A percentile compares a stretch with the other conserved stretches of the same genome.
phyloP scores from a whole-genome alignment of 2,329 filamentous ascomycete genomes.

The Blastomyces emzantsi region DNA sequence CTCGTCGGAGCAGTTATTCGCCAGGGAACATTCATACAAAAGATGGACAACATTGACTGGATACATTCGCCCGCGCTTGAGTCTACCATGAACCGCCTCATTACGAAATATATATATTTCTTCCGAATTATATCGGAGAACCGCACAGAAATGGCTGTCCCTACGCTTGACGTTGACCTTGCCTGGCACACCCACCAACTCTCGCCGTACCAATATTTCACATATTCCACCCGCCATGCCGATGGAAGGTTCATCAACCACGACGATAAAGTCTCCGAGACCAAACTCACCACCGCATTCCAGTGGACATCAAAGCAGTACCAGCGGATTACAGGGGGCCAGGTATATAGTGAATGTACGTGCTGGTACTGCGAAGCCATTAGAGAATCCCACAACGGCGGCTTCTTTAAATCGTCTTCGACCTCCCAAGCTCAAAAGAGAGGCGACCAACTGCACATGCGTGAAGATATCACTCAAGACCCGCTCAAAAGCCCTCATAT shows the following conservation, averaged over 20 bases:
- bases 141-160: conserved; percentile 27
- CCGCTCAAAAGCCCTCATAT: conserved; percentile 58
- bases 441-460: conserved; percentile 39
- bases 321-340: conserved; percentile 51
- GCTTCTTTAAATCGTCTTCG: conserved; percentile 35
- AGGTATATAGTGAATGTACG: conserved; percentile 66
- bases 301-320: conserved; percentile 65
- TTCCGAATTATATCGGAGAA: conserved; percentile 34
- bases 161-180: conserved; percentile 31
- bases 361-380: conserved; percentile 79
- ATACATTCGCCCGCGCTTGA: conserved; percentile 58
- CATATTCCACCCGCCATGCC: conserved; percentile 43
- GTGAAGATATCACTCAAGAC: conserved; percentile 37
- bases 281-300: conserved; percentile 54
- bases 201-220: conserved; percentile 53
- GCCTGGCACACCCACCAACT: conserved; percentile 66
- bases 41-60: conserved; percentile 73
- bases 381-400: conserved; percentile 45
- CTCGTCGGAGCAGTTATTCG: conserved; percentile 36
- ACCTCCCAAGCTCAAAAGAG: conserved; percentile 45
- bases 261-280: conserved; percentile 72
- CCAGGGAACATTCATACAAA: conserved; percentile 36
- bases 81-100: conserved; percentile 55
- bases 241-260: conserved; percentile 60
- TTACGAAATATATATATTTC: conserved; percentile 46